Evolutionary conservation across 441 rosid species (phyloP).

Genomic region (Corymbia citriodora): DNA sequence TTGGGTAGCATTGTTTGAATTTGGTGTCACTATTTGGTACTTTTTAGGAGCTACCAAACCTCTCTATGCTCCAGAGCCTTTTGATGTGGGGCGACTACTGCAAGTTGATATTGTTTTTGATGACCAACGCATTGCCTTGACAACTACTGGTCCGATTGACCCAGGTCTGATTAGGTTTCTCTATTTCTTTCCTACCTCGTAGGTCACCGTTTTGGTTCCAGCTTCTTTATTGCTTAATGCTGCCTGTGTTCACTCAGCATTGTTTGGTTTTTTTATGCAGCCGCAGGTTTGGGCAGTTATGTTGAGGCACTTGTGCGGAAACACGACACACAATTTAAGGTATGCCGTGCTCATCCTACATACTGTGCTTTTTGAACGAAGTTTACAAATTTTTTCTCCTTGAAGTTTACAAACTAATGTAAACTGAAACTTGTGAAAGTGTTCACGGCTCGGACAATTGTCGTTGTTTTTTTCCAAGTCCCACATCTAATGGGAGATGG

Average conservation of each 20-base stretch:
- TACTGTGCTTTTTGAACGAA: neutral
- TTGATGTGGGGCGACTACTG: constrained; percentile 73
- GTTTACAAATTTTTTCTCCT: neutral
- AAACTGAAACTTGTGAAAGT: neutral
- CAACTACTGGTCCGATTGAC: constrained; percentile 72
- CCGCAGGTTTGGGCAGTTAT: constrained; percentile 92
- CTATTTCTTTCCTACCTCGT: neutral
- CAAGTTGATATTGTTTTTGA: constrained; percentile 58
- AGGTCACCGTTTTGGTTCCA: neutral
- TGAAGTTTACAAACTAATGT: neutral
- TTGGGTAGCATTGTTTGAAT: neutral
- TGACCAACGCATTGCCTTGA: constrained; percentile 43
- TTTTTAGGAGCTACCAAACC: constrained; percentile 82
- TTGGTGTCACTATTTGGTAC: neutral
- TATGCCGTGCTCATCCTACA: constrained; percentile 13
- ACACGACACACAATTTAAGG: constrained; percentile 88
- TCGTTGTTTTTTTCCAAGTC: neutral
- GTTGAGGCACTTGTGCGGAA: constrained; percentile 91
- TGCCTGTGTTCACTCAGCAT: neutral
- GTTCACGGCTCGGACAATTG: neutral
- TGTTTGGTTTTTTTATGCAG: constrained; percentile 31
- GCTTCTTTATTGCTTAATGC: neutral
- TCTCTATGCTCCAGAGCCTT: constrained; percentile 93
- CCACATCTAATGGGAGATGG: neutral
- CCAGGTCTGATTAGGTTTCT: constrained; percentile 46